phyloP scores from a whole-genome alignment of 2,329 filamentous ascomycete species.

The Byssochlamys sp. region DNA sequence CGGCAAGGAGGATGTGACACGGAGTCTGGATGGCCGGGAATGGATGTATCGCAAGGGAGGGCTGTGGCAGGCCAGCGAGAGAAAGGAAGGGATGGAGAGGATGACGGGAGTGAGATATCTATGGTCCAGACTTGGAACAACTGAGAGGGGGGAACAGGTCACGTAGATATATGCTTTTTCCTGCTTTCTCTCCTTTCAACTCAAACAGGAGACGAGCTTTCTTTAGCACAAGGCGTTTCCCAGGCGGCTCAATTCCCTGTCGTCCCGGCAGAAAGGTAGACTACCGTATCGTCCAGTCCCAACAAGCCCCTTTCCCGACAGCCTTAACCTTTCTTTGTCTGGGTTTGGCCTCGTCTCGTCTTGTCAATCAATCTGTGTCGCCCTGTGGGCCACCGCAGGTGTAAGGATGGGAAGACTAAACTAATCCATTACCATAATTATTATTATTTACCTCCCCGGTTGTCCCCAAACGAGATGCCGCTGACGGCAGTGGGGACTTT shows the following conservation, averaged over 20 bases:
- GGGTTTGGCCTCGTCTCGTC: not conserved
- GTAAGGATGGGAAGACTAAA: not conserved
- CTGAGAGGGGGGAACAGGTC: conserved; percentile 16
- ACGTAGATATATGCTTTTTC: conserved; percentile 21
- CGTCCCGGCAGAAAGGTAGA: conserved; percentile 24
- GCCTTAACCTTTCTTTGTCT: not conserved
- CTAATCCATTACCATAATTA: not conserved
- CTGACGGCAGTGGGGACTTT: not conserved
- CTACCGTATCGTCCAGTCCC: conserved; percentile 11
- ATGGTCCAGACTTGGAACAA: conserved; percentile 10
- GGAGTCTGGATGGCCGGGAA: not conserved
- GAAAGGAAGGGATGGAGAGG: conserved; percentile 11
- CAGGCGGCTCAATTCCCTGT: conserved; percentile 20
- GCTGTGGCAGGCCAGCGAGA: conserved; percentile 7
- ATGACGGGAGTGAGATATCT: conserved; percentile 7
- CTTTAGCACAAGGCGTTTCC: not conserved
- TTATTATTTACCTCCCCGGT: not conserved
- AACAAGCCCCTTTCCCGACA: not conserved
- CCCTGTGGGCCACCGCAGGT: not conserved
- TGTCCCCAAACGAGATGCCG: not conserved
- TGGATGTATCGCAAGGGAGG: conserved; percentile 17
- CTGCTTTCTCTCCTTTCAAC: not conserved
- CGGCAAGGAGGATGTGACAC: conserved; percentile 19
- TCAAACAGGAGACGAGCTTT: not conserved
- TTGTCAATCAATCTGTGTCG: not conserved